Base-by-base conservation (phyloP, 2,329 filamentous ascomycete species). In the Alternaria sp. region DNA sequence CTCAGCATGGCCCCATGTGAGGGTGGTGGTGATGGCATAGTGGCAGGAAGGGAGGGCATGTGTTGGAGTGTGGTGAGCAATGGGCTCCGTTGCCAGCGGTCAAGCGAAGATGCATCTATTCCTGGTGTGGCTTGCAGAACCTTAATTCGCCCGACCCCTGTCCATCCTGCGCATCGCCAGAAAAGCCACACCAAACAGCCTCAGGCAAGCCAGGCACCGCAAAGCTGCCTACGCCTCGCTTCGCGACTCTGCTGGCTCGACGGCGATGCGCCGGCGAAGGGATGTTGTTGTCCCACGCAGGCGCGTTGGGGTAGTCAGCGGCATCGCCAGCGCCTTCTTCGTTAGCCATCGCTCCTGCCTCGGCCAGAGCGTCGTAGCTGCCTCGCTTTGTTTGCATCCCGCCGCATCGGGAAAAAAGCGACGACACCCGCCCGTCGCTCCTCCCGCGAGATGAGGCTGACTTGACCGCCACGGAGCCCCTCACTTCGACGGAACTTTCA, bases 71-170 rank as follows among this genome's bases (percentile, higher is more conserved):
- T 76, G 75, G 75, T 78, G 75, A 77, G 76, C 72, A 70, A 51
- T 57, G 62, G 32, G 56, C 57, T 62, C 54, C 53, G 69, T 61
- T 64, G 43, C 65, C 60, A 57, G 54, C 66, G 45, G 65, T 44
- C 65, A 71, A 73, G 74, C 72, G 70, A 74, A 59, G 57, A 45
- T 61, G 70, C 73, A 71, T 72, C 77, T 79, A 79, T 78, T 79
- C 72, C 72, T 75, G 77, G 76, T 66, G 77, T 78, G 77, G 77
- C 77, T 77, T 79, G 76, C 77, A 79, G 71, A 77, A 73, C 73
- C 72, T 77, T 75, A 78, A 77, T 73, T 62, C 43, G 15, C 50
- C 21, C 13, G 60, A 75, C 70, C 76, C 76, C 72, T 76, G 75
- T 63, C 63, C 63, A 36, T 45, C 26, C 65, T 74, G 71, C 67